Conservation (phyloP, 768 basidiomycete genomes). For the Russula abietina region DNA sequence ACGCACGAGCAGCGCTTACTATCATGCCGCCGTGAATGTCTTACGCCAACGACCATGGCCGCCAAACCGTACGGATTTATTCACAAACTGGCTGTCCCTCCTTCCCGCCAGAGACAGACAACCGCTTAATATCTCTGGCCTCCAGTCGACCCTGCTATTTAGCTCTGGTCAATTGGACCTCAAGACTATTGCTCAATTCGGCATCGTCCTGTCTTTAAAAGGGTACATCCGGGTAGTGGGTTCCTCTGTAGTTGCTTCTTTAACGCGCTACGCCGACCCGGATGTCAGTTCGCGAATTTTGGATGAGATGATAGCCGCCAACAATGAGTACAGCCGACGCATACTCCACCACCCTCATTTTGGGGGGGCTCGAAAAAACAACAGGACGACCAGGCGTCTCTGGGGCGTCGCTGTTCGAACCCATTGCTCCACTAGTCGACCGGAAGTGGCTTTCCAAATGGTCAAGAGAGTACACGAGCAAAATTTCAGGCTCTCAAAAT, state of each 20-base stretch:
- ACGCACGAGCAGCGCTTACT: conserved; percentile 34
- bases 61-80: conserved; percentile 26
- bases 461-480: conserved; percentile 35
- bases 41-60: conserved; percentile 26
- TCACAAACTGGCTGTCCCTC: conserved; percentile 41
- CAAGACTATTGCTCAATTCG: conserved; percentile 39
- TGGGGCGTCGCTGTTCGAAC: conserved; percentile 40
- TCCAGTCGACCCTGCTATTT: conserved; percentile 35
- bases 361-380: not conserved
- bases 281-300: conserved; percentile 38
- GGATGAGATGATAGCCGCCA: conserved; percentile 27
- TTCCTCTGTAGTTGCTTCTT: conserved; percentile 30
- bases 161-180: conserved; percentile 31
- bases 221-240: conserved; percentile 34
- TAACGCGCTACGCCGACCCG: conserved; percentile 41
- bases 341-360: not conserved
- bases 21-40: conserved; percentile 33
- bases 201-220: conserved; percentile 40
- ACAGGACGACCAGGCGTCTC: conserved; percentile 13
- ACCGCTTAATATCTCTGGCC: conserved; percentile 26
- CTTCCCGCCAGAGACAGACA: conserved; percentile 29
- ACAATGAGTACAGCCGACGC: conserved; percentile 27
- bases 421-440: conserved; percentile 36
- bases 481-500: conserved; percentile 32
- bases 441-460: conserved; percentile 41